Evolutionary conservation across 2,329 filamentous ascomycete genomes (phyloP).

Genomic region (Geosmithia flava): DNA sequence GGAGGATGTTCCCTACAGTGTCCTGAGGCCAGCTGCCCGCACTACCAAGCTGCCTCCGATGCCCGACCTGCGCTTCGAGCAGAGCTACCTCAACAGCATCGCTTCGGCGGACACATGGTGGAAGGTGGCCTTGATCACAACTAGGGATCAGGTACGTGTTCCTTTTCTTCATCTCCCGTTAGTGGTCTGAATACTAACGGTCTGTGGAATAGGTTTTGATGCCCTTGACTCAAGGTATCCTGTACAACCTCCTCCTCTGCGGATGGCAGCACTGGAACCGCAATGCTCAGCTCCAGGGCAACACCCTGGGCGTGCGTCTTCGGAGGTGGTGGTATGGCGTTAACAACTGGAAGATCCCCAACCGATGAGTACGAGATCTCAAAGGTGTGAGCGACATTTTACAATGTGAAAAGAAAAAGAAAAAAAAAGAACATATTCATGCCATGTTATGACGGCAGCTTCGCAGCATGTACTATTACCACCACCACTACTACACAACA

Average conservation of each 20-base stretch:
- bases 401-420: not conserved
- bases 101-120: constrained; percentile 67
- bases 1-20: constrained; percentile 57
- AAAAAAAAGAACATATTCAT: not conserved
- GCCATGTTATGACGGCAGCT: not conserved
- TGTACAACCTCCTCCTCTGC: constrained; percentile 76
- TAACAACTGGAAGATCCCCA: constrained; percentile 75
- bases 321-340: constrained; percentile 92
- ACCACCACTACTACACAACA: not conserved
- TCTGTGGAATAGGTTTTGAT: constrained; percentile 53
- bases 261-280: constrained; percentile 90
- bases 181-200: not conserved
- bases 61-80: constrained; percentile 90
- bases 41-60: constrained; percentile 45
- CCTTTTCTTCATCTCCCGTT: not conserved
- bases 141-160: constrained; percentile 65
- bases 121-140: constrained; percentile 71
- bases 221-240: constrained; percentile 73
- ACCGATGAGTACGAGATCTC: constrained; percentile 14
- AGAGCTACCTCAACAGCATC: constrained; percentile 92
- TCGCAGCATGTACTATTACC: not conserved
- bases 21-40: constrained; percentile 41
- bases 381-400: not conserved
- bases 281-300: constrained; percentile 63
- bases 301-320: constrained; percentile 61